phyloP scores from a whole-genome alignment of 768 basidiomycete genomes.

The Leccinum aurantiacum region DNA sequence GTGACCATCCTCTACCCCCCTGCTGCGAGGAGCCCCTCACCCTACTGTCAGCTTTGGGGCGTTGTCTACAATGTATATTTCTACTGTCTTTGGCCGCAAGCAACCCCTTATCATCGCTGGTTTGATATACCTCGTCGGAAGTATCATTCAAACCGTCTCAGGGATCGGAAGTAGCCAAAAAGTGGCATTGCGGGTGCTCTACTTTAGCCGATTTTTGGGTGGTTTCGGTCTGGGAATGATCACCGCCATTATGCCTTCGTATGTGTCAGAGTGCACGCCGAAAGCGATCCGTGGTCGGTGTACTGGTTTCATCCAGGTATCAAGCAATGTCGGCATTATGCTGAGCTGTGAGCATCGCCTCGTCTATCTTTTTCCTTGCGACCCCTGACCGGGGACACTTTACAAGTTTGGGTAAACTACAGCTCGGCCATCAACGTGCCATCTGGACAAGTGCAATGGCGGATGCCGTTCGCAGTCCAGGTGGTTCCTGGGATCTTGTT shows the following conservation, averaged over 20 bases:
- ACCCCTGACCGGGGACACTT: background rate
- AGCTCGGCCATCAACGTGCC: constrained; percentile 37
- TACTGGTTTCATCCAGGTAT: constrained; percentile 43
- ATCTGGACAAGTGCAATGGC: constrained; percentile 48
- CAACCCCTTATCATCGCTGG: constrained; percentile 44
- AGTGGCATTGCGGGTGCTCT: constrained; percentile 40
- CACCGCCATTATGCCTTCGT: constrained; percentile 48
- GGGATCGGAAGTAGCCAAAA: constrained; percentile 40
- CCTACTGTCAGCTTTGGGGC: constrained; percentile 41
- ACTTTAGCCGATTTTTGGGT: constrained; percentile 53
- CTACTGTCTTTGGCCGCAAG: constrained; percentile 47
- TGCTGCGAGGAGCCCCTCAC: background rate
- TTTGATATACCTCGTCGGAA: constrained; percentile 48
- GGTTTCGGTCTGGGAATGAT: constrained; percentile 62
- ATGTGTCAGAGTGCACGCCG: constrained; percentile 52
- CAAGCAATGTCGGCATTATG: constrained; percentile 35
- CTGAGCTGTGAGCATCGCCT: constrained; percentile 31
- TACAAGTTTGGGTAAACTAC: constrained; percentile 50
- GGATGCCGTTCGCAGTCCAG: constrained; percentile 52
- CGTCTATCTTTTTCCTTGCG: background rate
- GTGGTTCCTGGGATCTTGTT: constrained; percentile 53
- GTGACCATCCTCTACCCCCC: constrained; percentile 12
- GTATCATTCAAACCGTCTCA: constrained; percentile 43
- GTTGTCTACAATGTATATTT: constrained; percentile 40
- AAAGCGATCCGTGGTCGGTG: constrained; percentile 49